These are phyloP conservation scores for Carex parvula DNA, from an alignment of 176 grass and related monocot species.

Conservation along the genomic window DNA sequence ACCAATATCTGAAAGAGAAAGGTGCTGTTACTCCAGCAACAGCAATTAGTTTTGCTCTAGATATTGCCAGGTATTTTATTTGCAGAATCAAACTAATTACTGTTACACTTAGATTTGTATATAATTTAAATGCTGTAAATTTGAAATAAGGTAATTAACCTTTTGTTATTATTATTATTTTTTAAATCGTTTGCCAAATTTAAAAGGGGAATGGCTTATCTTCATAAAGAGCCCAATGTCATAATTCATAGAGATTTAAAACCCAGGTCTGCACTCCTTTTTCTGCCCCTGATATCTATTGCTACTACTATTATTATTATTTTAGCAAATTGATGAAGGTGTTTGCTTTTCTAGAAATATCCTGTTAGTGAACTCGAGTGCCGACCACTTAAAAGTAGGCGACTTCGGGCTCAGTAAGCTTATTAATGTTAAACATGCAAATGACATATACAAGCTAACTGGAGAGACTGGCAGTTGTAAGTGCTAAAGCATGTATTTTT, in stretches of 20 bases:
- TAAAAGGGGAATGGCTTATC: conserved; percentile 93
- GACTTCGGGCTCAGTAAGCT: conserved; percentile 98
- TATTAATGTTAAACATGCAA: conserved; percentile 82
- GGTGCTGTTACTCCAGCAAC: conserved; percentile 51
- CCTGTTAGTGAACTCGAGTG: conserved; percentile 82
- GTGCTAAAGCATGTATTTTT: conserved; percentile 26
- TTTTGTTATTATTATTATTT: background rate
- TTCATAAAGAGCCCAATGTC: conserved; percentile 99
- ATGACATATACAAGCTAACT: conserved; percentile 95
- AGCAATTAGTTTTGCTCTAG: conserved; percentile 76
- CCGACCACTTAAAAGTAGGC: conserved; percentile 98
- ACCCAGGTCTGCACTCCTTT: conserved; percentile 59
- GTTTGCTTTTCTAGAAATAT: conserved; percentile 67
- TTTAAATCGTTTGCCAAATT: background rate
- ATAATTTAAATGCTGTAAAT: background rate
- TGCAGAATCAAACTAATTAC: conserved; percentile 6
- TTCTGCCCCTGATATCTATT: background rate
- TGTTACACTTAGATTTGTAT: background rate
- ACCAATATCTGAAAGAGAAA: conserved; percentile 96
- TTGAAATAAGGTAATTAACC: background rate
- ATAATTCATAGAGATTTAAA: conserved; percentile 96
- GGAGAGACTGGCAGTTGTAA: conserved; percentile 99
- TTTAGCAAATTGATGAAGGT: conserved; percentile 22
- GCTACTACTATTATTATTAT: background rate
- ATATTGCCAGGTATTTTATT: conserved; percentile 93